Evolutionary conservation across 192 early-diverging fungal species (phyloP).

Genomic region (Coemansia sp.): DNA sequence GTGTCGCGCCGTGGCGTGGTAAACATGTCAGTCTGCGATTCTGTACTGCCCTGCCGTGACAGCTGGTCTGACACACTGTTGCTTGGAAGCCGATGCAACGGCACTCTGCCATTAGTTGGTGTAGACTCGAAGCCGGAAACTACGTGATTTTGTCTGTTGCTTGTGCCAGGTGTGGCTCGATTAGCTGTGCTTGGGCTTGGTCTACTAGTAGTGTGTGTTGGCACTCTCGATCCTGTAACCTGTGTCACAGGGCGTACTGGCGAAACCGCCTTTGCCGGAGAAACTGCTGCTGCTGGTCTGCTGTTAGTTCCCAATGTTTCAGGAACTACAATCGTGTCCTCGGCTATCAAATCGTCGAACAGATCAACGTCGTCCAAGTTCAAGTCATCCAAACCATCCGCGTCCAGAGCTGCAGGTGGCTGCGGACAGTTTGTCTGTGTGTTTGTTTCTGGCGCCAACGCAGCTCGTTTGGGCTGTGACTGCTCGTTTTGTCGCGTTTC

Average conservation of each 20-base stretch:
- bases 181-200: too few relatives aligned
- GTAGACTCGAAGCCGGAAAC: neutral
- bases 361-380: constrained; percentile 27
- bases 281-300: neutral
- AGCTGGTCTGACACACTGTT: neutral
- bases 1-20: constrained; percentile 3
- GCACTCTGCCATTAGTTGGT: neutral
- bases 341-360: constrained; percentile 21
- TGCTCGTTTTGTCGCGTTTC: constrained; percentile 21
- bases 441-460: constrained; percentile 5
- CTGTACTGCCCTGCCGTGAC: constrained; percentile 1
- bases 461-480: constrained; percentile 25
- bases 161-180: neutral
- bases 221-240: neutral
- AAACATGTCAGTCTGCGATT: constrained; percentile 12
- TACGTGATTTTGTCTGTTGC: neutral
- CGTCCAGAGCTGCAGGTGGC: neutral
- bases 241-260: neutral
- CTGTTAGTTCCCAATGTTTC: neutral
- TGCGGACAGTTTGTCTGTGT: neutral
- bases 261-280: neutral
- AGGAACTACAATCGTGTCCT: neutral
- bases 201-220: neutral
- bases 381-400: constrained; percentile 14
- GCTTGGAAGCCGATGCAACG: neutral